phyloP scores from a whole-genome alignment of 108 stramenopile genomes.

The Cyclotella atomus region DNA sequence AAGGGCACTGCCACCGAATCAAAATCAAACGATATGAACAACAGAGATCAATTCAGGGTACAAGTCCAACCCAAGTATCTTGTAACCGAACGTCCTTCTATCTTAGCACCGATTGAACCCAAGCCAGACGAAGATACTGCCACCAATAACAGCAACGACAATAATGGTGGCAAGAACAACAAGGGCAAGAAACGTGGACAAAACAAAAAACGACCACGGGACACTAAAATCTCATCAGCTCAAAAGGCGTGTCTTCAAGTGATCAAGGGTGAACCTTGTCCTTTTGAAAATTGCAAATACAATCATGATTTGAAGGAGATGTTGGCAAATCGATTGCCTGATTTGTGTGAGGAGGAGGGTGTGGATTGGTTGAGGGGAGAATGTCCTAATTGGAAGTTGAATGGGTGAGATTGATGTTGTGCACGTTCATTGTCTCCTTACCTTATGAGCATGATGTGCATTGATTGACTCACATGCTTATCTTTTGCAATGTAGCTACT shows the following conservation, averaged over 20 bases:
- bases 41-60: slow-evolving; percentile 28
- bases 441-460: background rate
- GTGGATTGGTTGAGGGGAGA: slow-evolving; percentile 44
- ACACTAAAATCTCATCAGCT: slow-evolving; percentile 45
- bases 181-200: slow-evolving; percentile 52
- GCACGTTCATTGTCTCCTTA: slow-evolving; percentile 19
- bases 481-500: slow-evolving; percentile 51
- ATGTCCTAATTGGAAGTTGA: slow-evolving; percentile 43
- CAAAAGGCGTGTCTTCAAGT: slow-evolving; percentile 71
- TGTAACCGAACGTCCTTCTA: slow-evolving; percentile 31
- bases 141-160: background rate
- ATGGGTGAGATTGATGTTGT: slow-evolving; percentile 64
- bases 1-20: background rate
- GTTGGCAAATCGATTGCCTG: slow-evolving; percentile 60
- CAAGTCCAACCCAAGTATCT: slow-evolving; percentile 65
- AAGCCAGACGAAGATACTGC: slow-evolving; percentile 7
- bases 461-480: background rate
- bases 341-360: slow-evolving; percentile 57
- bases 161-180: slow-evolving; percentile 11
- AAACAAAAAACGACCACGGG: slow-evolving; percentile 86
- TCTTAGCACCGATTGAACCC: slow-evolving; percentile 31
- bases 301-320: slow-evolving; percentile 82
- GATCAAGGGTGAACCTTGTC: slow-evolving; percentile 61
- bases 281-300: slow-evolving; percentile 71
- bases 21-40: slow-evolving; percentile 16